Evolutionary conservation across 345 rosid species (phyloP).

Genomic region (Microcos paniculata): DNA sequence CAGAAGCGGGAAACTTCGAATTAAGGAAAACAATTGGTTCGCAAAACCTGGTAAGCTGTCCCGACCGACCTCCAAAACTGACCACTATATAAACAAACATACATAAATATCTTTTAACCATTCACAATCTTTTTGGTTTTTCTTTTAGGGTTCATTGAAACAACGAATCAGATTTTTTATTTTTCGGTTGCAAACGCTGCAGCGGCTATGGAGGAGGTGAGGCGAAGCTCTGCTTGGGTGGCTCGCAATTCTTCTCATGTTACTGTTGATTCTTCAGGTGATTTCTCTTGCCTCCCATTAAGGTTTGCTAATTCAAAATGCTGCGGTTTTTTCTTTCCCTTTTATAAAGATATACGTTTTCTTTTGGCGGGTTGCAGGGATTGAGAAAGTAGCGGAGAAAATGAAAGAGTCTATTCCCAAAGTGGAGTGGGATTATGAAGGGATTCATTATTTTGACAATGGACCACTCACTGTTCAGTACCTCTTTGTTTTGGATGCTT

Average conservation of each 20-base stretch:
- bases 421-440: slow-evolving; percentile 81
- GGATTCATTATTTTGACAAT: slow-evolving; percentile 73
- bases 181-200: background rate
- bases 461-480: slow-evolving; percentile 78
- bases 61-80: background rate
- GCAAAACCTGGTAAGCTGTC: background rate
- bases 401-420: slow-evolving; percentile 52
- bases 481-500: slow-evolving; percentile 73
- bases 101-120: background rate
- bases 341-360: background rate
- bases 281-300: background rate
- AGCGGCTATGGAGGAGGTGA: slow-evolving; percentile 56
- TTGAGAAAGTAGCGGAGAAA: slow-evolving; percentile 59
- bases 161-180: background rate
- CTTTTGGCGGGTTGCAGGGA: slow-evolving; percentile 38
- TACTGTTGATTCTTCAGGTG: slow-evolving; percentile 48
- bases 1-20: background rate
- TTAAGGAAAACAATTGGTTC: background rate
- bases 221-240: slow-evolving; percentile 58
- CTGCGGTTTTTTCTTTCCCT: background rate
- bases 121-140: too few species aligned
- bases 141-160: too few species aligned
- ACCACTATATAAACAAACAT: background rate
- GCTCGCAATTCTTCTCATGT: slow-evolving; percentile 55
- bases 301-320: background rate